A percentile compares a stretch with the other conserved stretches of the same genome.
phyloP scores from a whole-genome alignment of 192 early-diverging fungal genomes.

The Jimgerdemannia flammicorona region DNA sequence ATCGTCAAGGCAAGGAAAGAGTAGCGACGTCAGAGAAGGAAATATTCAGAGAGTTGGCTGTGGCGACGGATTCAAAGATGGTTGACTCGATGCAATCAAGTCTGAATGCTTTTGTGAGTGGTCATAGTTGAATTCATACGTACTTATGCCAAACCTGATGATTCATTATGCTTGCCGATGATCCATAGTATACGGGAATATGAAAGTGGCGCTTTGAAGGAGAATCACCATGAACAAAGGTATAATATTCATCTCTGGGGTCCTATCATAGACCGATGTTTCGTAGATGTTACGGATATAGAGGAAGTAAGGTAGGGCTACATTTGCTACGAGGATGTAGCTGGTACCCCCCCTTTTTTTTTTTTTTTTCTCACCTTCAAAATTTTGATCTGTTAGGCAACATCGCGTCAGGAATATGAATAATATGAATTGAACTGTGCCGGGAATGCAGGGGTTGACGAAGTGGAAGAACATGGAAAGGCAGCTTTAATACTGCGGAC shows the following conservation, averaged over 20 bases:
- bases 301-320: too few species aligned
- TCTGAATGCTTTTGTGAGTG: constrained; percentile 2
- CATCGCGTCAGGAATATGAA: background rate
- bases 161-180: background rate
- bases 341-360: too few species aligned
- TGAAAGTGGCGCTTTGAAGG: background rate
- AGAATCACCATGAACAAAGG: background rate
- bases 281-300: too few species aligned
- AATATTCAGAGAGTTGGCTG: too few species aligned
- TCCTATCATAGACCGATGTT: background rate
- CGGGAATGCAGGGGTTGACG: background rate
- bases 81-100: too few species aligned
- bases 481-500: background rate
- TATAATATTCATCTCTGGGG: background rate
- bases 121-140: background rate
- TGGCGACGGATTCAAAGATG: too few species aligned
- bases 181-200: background rate
- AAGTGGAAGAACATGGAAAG: background rate
- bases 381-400: background rate
- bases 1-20: too few species aligned
- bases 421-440: background rate
- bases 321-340: background rate
- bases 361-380: too few species aligned
- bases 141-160: background rate
- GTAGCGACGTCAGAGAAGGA: too few species aligned